Evolutionary conservation across 2,329 filamentous ascomycete genomes (phyloP), one percentile per base, ranked within the genome.

Genomic region (Trichoderma polysporum): DNA sequence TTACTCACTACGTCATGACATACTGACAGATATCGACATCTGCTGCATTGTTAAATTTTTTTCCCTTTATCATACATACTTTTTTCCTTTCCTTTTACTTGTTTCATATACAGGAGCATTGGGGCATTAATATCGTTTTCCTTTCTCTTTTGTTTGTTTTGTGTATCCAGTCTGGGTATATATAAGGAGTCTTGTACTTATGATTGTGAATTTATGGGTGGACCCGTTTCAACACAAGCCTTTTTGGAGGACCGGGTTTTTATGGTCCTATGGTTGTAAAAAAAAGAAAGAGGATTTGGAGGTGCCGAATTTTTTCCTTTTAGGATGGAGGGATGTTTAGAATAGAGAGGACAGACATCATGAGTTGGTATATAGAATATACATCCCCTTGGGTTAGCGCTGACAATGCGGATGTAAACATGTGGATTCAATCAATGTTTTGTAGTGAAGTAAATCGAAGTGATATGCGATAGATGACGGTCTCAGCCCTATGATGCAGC

Each of bases 161-260:
- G 39, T 61, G 39, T 67, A 67, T 67, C 41, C 50, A 57, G 33
- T 57, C 41, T 49, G 37, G 45, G 66, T 60, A 67, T 67, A 67
- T 67, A 54, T 50, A 57, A 29, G 66, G 66, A 58, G 66, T 67
- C 56, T 67, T 31, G 37, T 50, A 50, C 31, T 53, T 67, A 63
- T 62, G 66, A 67, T 67, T 67, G 66, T 62, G 66, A 35, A 60
- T 62, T 67, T 59, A 39, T 62, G 66, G 66, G 66, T 50, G 47
- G 58, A 52, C 37, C 35, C 50, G 35, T 52, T 22, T 67, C 35
- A 60, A 19, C 37, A 52, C 50, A 50, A 31, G 25, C 60, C 49
- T 49, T 35, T 35, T 8, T 39, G 35, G 54, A 37, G 29, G 37
- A 39, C 22, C 12, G n/a, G 41, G 29, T 35, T 39, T 56, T 49